Base-by-base conservation (phyloP, 352 stramenopile species). In the Halophytophthora batemanensis region DNA sequence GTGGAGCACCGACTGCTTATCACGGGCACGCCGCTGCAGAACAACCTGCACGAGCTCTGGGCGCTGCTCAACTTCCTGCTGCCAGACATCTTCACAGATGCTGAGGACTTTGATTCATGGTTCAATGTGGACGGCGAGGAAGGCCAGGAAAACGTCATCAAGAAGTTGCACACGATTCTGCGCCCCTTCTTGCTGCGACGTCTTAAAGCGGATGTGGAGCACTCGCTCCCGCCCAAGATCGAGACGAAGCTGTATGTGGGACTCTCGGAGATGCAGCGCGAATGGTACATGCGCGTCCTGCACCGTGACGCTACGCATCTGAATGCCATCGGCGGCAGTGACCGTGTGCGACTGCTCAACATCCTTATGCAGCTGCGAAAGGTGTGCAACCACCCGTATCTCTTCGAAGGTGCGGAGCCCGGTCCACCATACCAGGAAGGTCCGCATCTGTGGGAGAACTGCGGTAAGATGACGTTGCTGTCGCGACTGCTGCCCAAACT, bases 21-120 rank as follows among this genome's bases (percentile, higher is more conserved):
- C 64, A 99, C 96, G 0, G 97, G 97, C 50, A 99, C 97, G 22
- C 97, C 97, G 33, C 68, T 99, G 37, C 97, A 99, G 74, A 99
- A 99, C 77, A 99, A 99, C 64, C 77, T 99, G 42, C 96, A 98
- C 63, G 97, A 99, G 75, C 79, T 99, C 3, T 99, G 98, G 98
- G 97, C 98, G 17, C 69, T 99, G 55, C 77, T 99, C n/a, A 99
- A 99, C 77, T 99, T 99, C 69, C 77, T 99, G 35, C 82, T 99
- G 45, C 86, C 79, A 0, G 74, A 77, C 40, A 72, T 91, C 29
- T 99, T 99, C 68, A 94, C 84, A 1, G 97, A 94, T 48, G 78
- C 94, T 10, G 97, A 99, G 18, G 95, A 98, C 59, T 99, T 99
- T 50, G 97, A 99, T 68, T 87, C 97, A 53, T 99, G 97, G 95